Conservation (phyloP, 305 asterid species). For the Fraxinus dipetala region DNA sequence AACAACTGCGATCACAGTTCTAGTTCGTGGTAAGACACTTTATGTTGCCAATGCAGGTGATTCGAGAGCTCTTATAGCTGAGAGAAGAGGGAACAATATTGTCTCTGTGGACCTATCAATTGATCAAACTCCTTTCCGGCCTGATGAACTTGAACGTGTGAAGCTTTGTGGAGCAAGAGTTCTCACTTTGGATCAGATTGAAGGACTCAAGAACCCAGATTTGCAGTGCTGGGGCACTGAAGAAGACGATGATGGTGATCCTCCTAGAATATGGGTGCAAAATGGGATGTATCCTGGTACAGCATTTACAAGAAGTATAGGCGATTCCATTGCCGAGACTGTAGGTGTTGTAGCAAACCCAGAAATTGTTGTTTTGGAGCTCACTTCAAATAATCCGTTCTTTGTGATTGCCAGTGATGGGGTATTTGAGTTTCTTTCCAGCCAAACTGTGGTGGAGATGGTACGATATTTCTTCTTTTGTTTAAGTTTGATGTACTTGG, state of each 20-base stretch:
- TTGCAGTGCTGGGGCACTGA: conserved; percentile 94
- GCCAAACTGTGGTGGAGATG: conserved; percentile 95
- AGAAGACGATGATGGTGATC: conserved; percentile 97
- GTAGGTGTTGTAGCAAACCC: conserved; percentile 93
- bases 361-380: conserved; percentile 82
- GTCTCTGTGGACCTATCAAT: conserved; percentile 83
- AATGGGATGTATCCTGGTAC: conserved; percentile 99
- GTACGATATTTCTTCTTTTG: conserved; percentile 38
- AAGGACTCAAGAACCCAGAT: conserved; percentile 80
- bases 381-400: conserved; percentile 71
- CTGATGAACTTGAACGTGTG: conserved; percentile 82
- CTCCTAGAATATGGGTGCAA: conserved; percentile 95
- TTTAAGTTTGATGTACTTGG: conserved; percentile 2
- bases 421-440: conserved; percentile 90
- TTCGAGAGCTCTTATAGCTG: conserved; percentile 88
- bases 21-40: conserved; percentile 71
- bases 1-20: conserved; percentile 80
- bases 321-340: conserved; percentile 93
- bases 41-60: conserved; percentile 90
- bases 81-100: conserved; percentile 61
- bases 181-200: conserved; percentile 95
- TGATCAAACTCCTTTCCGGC: conserved; percentile 89
- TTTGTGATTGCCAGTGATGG: conserved; percentile 95
- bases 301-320: conserved; percentile 92
- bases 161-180: conserved; percentile 96